A percentile compares a stretch with the other conserved stretches of the same genome.
phyloP scores from a whole-genome alignment of 768 basidiomycete species.

The Mrakia hoshinonis region DNA sequence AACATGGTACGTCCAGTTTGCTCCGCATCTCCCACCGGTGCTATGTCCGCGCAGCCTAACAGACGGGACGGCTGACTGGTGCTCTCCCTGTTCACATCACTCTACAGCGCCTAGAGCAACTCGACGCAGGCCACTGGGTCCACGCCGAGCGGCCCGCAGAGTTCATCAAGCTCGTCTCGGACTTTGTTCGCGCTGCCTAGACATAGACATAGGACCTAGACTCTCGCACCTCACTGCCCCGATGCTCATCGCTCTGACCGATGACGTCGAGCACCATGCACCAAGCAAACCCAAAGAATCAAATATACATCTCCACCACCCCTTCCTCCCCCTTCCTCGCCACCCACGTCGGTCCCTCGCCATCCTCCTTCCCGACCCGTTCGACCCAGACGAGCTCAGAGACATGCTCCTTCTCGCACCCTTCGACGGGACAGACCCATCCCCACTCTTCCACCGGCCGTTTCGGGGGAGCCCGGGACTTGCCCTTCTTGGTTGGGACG shows the following conservation, averaged over 20 bases:
- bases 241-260: too few species aligned
- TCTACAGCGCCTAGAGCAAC: slow-evolving; percentile 45
- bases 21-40: too few species aligned
- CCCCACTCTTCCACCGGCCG: neutral
- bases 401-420: neutral
- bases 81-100: neutral
- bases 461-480: neutral
- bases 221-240: too few species aligned
- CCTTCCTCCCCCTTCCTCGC: too few species aligned
- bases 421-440: neutral
- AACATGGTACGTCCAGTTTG: slow-evolving; percentile 44
- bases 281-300: too few species aligned
- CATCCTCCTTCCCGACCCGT: neutral
- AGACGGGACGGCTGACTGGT: too few species aligned
- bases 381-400: neutral
- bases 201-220: too few species aligned
- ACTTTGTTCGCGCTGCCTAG: slow-evolving; percentile 34
- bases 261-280: too few species aligned
- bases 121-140: slow-evolving; percentile 84
- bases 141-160: slow-evolving; percentile 60
- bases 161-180: slow-evolving; percentile 42
- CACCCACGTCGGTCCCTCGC: neutral
- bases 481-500: neutral
- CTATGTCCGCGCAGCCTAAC: too few species aligned
- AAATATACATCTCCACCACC: too few species aligned